Base-by-base conservation (phyloP, 2,329 filamentous ascomycete genomes). In the Penicillium crustosum region DNA sequence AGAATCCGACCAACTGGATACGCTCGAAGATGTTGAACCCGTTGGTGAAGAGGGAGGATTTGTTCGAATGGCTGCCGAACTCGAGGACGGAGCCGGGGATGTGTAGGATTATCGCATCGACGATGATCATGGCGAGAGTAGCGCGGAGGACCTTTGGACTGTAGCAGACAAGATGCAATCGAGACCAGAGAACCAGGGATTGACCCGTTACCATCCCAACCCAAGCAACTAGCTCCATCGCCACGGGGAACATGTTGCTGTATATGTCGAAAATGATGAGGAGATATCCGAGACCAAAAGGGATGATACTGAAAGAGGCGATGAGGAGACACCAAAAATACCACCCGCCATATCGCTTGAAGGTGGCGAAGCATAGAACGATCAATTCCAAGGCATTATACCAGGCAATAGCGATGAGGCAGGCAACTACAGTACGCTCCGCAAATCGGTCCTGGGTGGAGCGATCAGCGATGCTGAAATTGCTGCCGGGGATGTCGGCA, bases 1-100 rank as follows among this genome's bases (percentile, higher is more conserved):
- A 83, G 66, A 85, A 85, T 9, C 81, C 73, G 3, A 79, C 77
- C 49, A 85, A 75, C 63, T 85, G 82, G 12, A 84, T 73, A 61
- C 81, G 79, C 59, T 85, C 83, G 67, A 81, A 75, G 45, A 79
- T 61, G 29, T 74, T 70, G 63, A 78, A 80, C 2, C 67, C 75
- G 0, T 58, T 23, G 3, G 62, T 59, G 55, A 74, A 76, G 6
- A 63, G 57, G 1, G 19, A 17, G 0, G 62, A 63, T 49, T 65
- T 43, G 8, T 43, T 60, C 17, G 44, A 65, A 52, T 78, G 77
- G 36, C 68, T 71, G 27, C 75, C 76, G 39, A 75, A 71, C n/a
- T 76, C 75, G 49, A 81, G 68, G 15, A 79, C 72, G 3, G 72
- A 73, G 4, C 69, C 77, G 2, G 78, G 71, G 31, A 77, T 63